phyloP scores from a whole-genome alignment of 306 rosid species.

The Leucaena leucocephala region DNA sequence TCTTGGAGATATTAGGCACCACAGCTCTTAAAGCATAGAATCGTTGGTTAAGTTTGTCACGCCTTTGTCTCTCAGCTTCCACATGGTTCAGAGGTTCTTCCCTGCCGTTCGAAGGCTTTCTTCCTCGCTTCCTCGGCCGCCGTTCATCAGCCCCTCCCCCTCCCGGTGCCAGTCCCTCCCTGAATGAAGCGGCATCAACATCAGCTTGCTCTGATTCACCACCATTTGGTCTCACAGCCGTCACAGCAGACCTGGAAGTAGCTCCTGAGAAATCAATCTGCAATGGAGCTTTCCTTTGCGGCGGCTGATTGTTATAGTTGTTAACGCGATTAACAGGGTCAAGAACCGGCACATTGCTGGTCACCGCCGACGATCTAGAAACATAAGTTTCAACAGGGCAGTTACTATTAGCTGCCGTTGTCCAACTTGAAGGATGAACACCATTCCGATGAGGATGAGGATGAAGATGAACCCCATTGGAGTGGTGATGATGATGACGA shows the following conservation, averaged over 20 bases:
- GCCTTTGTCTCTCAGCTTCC: constrained; percentile 97
- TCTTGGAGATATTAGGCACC: constrained; percentile 94
- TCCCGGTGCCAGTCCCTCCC: constrained; percentile 59
- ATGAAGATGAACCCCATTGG: constrained; percentile 60
- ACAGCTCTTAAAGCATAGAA: constrained; percentile 92
- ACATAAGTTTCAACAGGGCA: constrained; percentile 50
- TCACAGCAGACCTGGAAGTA: constrained; percentile 59
- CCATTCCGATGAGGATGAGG: constrained; percentile 30
- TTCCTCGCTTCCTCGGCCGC: constrained; percentile 90
- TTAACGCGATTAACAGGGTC: constrained; percentile 53
- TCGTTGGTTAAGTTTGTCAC: constrained; percentile 96
- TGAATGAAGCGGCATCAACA: constrained; percentile 70
- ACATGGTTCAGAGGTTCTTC: constrained; percentile 96
- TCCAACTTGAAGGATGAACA: constrained; percentile 58
- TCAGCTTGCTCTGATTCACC: constrained; percentile 76
- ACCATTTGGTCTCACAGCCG: constrained; percentile 46
- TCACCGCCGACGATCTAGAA: constrained; percentile 37
- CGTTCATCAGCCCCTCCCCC: constrained; percentile 46
- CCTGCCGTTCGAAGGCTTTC: constrained; percentile 96
- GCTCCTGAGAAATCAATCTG: constrained; percentile 88
- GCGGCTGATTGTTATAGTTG: constrained; percentile 41
- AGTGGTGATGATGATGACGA: not conserved
- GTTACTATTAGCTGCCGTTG: constrained; percentile 6
- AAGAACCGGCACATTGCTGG: constrained; percentile 34
- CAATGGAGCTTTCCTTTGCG: constrained; percentile 60